These are phyloP conservation scores for Phaeotremella skinneri DNA, from an alignment of 768 basidiomycete species.

Conservation along the genomic window DNA sequence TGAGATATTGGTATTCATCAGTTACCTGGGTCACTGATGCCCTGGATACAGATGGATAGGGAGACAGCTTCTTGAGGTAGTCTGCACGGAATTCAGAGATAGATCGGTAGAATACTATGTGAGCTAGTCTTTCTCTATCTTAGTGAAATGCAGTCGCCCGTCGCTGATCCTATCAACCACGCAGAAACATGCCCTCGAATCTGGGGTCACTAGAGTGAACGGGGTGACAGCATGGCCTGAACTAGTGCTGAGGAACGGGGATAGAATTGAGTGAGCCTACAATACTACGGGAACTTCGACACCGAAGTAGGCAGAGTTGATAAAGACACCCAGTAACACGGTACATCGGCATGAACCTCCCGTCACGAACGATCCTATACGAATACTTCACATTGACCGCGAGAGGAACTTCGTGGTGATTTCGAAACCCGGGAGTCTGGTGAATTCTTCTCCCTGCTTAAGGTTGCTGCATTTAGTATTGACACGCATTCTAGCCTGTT, in stretches of 20 bases:
- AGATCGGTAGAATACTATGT: constrained; percentile 95
- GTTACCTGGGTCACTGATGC: background rate
- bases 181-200: constrained; percentile 72
- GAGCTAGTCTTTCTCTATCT: constrained; percentile 44
- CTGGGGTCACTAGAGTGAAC: constrained; percentile 93
- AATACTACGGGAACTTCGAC: background rate
- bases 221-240: constrained; percentile 78
- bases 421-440: constrained; percentile 94
- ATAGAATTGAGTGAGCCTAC: constrained; percentile 75
- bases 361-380: constrained; percentile 76
- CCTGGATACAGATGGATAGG: constrained; percentile 63
- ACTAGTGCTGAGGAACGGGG: constrained; percentile 77
- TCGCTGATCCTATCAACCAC: background rate
- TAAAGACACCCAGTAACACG: constrained; percentile 63
- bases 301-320: background rate
- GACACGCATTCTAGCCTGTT: constrained; percentile 63
- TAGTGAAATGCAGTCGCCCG: background rate
- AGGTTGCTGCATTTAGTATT: constrained; percentile 4
- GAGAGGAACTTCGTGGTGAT: constrained; percentile 84
- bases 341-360: constrained; percentile 98
- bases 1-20: background rate
- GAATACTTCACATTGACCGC: constrained; percentile 71
- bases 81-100: constrained; percentile 91
- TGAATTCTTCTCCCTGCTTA: constrained; percentile 56
- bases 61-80: constrained; percentile 81